Conservation (phyloP, 2,329 filamentous ascomycete genomes). For the Penicillium sp. region DNA sequence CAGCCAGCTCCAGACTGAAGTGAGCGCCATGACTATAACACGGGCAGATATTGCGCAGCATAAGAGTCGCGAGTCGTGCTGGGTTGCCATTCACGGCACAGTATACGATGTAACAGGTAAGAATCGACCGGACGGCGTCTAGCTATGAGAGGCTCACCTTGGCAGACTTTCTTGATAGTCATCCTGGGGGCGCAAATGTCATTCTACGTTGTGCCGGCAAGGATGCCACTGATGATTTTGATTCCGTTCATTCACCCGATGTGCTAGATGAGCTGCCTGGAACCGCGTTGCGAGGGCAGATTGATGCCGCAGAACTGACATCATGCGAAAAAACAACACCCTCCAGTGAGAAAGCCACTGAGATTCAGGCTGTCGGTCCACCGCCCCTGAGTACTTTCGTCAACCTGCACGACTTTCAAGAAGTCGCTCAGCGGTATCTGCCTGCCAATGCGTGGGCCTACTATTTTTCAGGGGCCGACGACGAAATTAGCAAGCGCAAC, state of each 20-base stretch:
- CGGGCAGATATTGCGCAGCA: slow-evolving; percentile 52
- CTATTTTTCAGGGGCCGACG: slow-evolving; percentile 53
- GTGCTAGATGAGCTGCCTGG: slow-evolving; percentile 30
- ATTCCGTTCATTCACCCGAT: slow-evolving; percentile 33
- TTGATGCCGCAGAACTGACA: slow-evolving; percentile 19
- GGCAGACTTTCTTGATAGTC: slow-evolving; percentile 32
- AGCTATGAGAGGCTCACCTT: background rate
- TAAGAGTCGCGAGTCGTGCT: slow-evolving; percentile 48
- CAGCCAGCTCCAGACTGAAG: background rate
- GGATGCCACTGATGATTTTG: slow-evolving; percentile 38
- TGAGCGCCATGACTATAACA: slow-evolving; percentile 37
- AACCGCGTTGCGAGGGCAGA: slow-evolving; percentile 23
- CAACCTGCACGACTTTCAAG: slow-evolving; percentile 41
- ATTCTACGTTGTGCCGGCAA: slow-evolving; percentile 36
- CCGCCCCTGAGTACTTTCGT: slow-evolving; percentile 34
- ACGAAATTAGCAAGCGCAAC: slow-evolving; percentile 47
- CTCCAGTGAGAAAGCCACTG: background rate
- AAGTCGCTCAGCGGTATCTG: slow-evolving; percentile 32
- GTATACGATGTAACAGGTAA: slow-evolving; percentile 51
- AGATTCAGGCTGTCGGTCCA: background rate
- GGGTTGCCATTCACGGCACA: slow-evolving; percentile 52
- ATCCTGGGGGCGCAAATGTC: slow-evolving; percentile 35
- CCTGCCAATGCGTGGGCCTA: slow-evolving; percentile 37
- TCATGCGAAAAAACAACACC: background rate
- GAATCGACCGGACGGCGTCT: background rate